These are phyloP conservation scores for Thozetella sp. DNA, from an alignment of 495 filamentous ascomycete species.

Conservation along the genomic window DNA sequence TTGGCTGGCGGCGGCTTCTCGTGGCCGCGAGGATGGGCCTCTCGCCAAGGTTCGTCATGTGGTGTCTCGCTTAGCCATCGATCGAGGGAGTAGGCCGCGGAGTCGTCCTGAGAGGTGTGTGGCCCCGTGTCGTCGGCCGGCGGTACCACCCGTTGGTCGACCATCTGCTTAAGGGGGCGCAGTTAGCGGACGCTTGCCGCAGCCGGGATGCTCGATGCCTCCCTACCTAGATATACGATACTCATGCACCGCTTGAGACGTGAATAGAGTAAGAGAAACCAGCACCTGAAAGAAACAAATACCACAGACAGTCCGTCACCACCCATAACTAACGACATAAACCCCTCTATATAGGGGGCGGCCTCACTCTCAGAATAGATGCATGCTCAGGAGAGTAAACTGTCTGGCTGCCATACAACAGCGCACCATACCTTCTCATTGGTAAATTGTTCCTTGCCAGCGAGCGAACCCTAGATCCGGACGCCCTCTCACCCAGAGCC, in stretches of 20 bases:
- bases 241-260: neutral
- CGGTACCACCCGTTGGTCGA: neutral
- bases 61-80: slow-evolving; percentile 5
- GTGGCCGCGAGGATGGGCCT: neutral
- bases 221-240: neutral
- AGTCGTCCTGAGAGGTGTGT: neutral
- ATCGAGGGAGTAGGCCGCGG: slow-evolving; percentile 2
- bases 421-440: too few relatives aligned
- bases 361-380: neutral
- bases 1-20: too few relatives aligned
- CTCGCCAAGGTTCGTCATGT: slow-evolving; percentile 7
- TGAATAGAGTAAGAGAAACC: neutral
- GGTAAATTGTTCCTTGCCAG: too few relatives aligned
- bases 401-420: too few relatives aligned
- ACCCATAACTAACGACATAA: neutral
- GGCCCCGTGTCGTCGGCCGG: neutral
- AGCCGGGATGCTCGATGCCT: neutral
- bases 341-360: neutral
- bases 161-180: neutral
- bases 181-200: neutral
- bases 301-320: neutral
- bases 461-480: too few relatives aligned
- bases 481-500: too few relatives aligned
- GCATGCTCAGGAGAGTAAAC: too few relatives aligned
- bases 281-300: neutral